Evolutionary conservation across 768 basidiomycete species (phyloP).

Genomic region (Amanita brunnescens): DNA sequence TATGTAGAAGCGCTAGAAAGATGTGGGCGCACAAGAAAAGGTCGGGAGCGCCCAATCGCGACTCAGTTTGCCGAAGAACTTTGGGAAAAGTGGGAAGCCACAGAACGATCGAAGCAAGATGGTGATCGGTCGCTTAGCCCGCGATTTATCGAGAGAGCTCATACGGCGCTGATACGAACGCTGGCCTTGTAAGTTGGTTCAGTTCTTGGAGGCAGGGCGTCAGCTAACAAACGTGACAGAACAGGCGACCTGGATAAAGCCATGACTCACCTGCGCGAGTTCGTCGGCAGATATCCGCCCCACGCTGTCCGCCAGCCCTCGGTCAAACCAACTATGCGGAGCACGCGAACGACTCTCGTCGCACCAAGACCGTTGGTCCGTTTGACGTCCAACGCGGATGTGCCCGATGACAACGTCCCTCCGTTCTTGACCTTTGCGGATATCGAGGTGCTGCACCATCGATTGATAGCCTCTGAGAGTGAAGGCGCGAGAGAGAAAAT

Average conservation of each 20-base stretch:
- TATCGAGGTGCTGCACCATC: constrained; percentile 70
- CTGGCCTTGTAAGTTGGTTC: constrained; percentile 44
- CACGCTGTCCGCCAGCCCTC: constrained; percentile 26
- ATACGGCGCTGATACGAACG: constrained; percentile 60
- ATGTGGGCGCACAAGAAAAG: constrained; percentile 38
- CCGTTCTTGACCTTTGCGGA: constrained; percentile 73
- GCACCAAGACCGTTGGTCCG: constrained; percentile 63
- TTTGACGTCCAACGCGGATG: constrained; percentile 45
- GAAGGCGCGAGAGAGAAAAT: constrained; percentile 24
- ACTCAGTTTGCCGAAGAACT: constrained; percentile 47
- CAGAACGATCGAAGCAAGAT: constrained; percentile 32
- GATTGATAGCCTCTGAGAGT: constrained; percentile 35
- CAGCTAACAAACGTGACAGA: constrained; percentile 23
- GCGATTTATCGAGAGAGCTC: constrained; percentile 59
- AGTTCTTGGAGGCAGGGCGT: neutral
- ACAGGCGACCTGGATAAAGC: constrained; percentile 43
- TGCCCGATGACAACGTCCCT: constrained; percentile 73
- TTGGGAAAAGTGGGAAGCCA: constrained; percentile 55
- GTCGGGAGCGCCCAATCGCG: constrained; percentile 39
- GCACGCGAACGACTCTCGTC: constrained; percentile 47
- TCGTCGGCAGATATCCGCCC: constrained; percentile 61
- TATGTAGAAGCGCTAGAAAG: constrained; percentile 64
- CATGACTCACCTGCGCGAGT: constrained; percentile 47
- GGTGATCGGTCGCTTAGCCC: constrained; percentile 23
- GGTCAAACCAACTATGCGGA: constrained; percentile 39